Evolutionary conservation across 176 grass and related monocot species (phyloP).

Genomic region (Dendrocalamus sinicus): DNA sequence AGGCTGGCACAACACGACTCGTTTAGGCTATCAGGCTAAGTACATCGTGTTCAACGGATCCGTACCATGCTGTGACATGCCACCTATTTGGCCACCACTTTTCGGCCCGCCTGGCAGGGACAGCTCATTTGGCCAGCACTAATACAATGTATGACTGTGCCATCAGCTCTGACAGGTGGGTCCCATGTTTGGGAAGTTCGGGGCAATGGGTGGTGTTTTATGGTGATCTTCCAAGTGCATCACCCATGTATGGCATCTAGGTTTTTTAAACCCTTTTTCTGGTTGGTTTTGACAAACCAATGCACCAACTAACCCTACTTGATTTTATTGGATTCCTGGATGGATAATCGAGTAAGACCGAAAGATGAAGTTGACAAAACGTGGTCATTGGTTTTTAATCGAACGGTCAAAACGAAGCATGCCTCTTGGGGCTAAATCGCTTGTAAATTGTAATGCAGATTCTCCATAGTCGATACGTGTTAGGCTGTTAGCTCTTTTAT

Average conservation of each 20-base stretch:
- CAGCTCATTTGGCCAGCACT: too few species aligned
- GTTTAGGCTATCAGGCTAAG: too few species aligned
- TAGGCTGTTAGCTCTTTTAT: too few species aligned
- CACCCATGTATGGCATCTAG: slow-evolving; percentile 31
- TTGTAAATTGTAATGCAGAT: too few species aligned
- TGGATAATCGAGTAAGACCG: slow-evolving; percentile 7
- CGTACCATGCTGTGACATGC: too few species aligned
- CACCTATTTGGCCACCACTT: too few species aligned
- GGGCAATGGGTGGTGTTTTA: not conserved
- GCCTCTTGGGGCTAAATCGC: too few species aligned
- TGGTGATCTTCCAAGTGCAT: slow-evolving; percentile 21
- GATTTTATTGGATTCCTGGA: slow-evolving; percentile 34
- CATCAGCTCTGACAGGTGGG: not conserved
- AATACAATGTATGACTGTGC: too few species aligned
- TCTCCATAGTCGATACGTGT: too few species aligned
- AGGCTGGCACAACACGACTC: rapidly evolving
- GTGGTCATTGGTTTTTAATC: too few species aligned
- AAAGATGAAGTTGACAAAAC: slow-evolving; percentile 36
- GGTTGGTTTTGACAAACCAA: slow-evolving; percentile 29
- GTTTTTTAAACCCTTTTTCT: not conserved
- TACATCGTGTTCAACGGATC: rapidly evolving
- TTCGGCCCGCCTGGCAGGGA: too few species aligned
- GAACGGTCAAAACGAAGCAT: too few species aligned
- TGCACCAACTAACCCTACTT: not conserved
- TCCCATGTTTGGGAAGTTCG: not conserved